Base-by-base conservation (phyloP, 2,329 filamentous ascomycete genomes). In the Hymenotorrendiella dingleyae region DNA sequence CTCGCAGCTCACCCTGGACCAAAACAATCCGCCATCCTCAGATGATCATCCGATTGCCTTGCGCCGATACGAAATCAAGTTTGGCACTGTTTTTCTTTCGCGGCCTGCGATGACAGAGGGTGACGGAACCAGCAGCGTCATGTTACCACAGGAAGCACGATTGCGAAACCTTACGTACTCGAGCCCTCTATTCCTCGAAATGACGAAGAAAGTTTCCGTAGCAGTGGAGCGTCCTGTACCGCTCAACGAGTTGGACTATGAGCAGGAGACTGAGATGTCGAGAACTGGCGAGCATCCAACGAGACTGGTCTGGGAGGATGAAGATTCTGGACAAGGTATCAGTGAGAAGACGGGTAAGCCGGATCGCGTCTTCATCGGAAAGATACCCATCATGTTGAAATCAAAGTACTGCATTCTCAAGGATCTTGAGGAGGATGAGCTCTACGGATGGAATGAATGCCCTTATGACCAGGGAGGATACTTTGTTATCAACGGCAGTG, bases 381-480 rank as follows among this genome's bases (percentile, higher is more conserved):
- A 94, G 64, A 76, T 98, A 57, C 93, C 93, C 3, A 89, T 97
- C 61, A 98, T 98, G 93, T 76, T 98, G 57, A 95, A 96, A 69
- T 96, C 90, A 22, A 87, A 91, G 65, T 93, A 94, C 56, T 98
- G 93, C 66, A 87, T 94, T 53, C 68, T 98, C 54, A 85, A 85
- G 54, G 82, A 84, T 54, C 79, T 94, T 61, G 78, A 80, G 36
- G 91, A 97, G 52, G 83, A 93, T 40, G 84, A 86, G 37, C 74
- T 98, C 2, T 97, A 94, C 63, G 75, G 86, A 35, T 82, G 94
- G 65, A 95, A 95, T 61, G 93, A 98, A 67, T 98, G 93, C 55
- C 93, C 93, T 1, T 98, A 96, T 64, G 93, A 98, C 60, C 93
- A 96, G 61, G 93, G 93, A 54, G 93, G 93, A 53, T 98, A 98